phyloP scores from a whole-genome alignment of 352 stramenopile genomes.

The Phytophthora constricta region DNA sequence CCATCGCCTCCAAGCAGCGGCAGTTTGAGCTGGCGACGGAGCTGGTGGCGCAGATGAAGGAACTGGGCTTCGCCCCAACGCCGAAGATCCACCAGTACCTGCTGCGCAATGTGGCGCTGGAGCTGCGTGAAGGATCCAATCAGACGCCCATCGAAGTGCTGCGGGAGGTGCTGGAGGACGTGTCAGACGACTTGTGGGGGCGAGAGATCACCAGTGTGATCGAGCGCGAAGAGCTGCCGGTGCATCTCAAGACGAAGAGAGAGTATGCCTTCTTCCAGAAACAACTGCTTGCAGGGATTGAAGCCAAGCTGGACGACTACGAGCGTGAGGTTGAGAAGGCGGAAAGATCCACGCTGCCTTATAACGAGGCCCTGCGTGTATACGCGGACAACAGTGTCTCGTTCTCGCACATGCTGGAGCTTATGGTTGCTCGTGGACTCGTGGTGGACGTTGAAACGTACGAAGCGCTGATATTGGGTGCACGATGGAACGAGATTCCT shows the following conservation, averaged over 20 bases:
- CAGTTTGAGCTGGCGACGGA: slow-evolving; percentile 57
- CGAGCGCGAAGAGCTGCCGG: slow-evolving; percentile 54
- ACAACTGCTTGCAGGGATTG: slow-evolving; percentile 48
- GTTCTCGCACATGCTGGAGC: slow-evolving; percentile 61
- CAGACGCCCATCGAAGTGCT: slow-evolving; percentile 46
- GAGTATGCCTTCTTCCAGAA: slow-evolving; percentile 59
- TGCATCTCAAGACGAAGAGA: slow-evolving; percentile 63
- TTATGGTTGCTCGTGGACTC: slow-evolving; percentile 64
- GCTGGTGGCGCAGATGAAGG: slow-evolving; percentile 58
- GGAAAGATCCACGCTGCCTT: slow-evolving; percentile 44
- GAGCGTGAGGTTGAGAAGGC: slow-evolving; percentile 24
- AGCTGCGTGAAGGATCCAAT: slow-evolving; percentile 35
- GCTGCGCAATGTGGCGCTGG: slow-evolving; percentile 63
- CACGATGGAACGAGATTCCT: slow-evolving; percentile 72
- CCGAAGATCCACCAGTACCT: slow-evolving; percentile 54
- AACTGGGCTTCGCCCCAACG: slow-evolving; percentile 37
- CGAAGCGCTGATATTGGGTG: slow-evolving; percentile 60
- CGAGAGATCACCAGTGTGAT: slow-evolving; percentile 65
- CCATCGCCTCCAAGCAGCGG: slow-evolving; percentile 76
- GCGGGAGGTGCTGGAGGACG: slow-evolving; percentile 35
- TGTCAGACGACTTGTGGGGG: slow-evolving; percentile 46
- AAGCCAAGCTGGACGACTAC: slow-evolving; percentile 57
- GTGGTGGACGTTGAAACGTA: slow-evolving; percentile 65
- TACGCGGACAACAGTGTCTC: slow-evolving; percentile 61
- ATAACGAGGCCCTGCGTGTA: slow-evolving; percentile 69